Conservation (phyloP, 2,329 filamentous ascomycete genomes). For the Thermoascus crustaceus region DNA sequence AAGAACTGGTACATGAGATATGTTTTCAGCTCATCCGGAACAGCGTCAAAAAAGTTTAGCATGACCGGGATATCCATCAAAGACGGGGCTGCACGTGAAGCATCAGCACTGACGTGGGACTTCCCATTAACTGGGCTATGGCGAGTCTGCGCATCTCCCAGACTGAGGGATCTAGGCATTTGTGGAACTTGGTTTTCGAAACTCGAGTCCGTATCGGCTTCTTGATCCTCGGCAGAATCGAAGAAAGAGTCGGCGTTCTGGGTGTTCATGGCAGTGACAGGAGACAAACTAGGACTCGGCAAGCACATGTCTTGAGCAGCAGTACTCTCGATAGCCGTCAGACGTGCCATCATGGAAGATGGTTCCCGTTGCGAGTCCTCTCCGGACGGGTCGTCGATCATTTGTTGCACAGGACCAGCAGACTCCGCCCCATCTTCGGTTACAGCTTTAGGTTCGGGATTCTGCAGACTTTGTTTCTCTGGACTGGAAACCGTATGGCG, state of each 20-base stretch:
- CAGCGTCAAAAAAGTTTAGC: conserved; percentile 80
- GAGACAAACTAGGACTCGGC: conserved; percentile 88
- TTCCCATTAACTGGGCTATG: conserved; percentile 7
- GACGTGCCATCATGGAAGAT: conserved; percentile 20
- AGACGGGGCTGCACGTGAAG: conserved; percentile 27
- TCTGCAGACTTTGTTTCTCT: conserved; percentile 9
- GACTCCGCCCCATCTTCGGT: conserved; percentile 9
- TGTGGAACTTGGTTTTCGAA: conserved; percentile 30
- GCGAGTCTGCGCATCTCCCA: conserved; percentile 11
- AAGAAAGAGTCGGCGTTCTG: conserved; percentile 36
- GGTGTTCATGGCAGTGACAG: conserved; percentile 68
- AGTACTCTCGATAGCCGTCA: conserved; percentile 56
- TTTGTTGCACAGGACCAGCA: conserved; percentile 15
- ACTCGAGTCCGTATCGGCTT: conserved; percentile 36
- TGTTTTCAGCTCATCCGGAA: conserved; percentile 85
- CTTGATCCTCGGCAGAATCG: conserved; percentile 32
- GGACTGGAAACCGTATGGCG: conserved; percentile 8
- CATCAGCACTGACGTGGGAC: conserved; percentile 12
- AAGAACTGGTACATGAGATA: conserved; percentile 97
- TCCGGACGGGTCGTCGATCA: conserved; percentile 15
- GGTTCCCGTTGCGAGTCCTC: conserved; percentile 13
- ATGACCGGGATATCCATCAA: conserved; percentile 77
- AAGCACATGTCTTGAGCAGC: conserved; percentile 81
- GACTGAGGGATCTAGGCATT: conserved; percentile 13
- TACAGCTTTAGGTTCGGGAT: conserved; percentile 6